These are phyloP conservation scores for Lactarius evosmus DNA, from an alignment of 768 basidiomycete genomes.

Conservation along the genomic window DNA sequence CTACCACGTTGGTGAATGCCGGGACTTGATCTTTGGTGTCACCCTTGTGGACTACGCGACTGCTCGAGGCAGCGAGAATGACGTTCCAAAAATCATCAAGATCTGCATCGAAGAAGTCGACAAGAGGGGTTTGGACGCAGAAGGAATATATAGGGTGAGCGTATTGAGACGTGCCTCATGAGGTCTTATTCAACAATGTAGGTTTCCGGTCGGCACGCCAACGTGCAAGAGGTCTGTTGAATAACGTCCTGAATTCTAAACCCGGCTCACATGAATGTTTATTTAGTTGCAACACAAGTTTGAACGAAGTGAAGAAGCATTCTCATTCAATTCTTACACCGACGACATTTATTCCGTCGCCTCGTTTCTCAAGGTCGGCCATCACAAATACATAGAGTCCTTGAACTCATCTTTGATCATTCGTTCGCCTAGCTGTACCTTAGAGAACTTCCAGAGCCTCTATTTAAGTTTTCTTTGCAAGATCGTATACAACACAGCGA, in stretches of 20 bases:
- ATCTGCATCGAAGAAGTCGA: conserved; percentile 85
- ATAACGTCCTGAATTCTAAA: background rate
- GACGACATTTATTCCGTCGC: conserved; percentile 85
- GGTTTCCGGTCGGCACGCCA: conserved; percentile 83
- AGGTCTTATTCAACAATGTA: conserved; percentile 32
- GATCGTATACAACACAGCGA: conserved; percentile 83
- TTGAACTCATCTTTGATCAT: background rate
- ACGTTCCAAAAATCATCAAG: conserved; percentile 74
- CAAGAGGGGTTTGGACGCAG: conserved; percentile 67
- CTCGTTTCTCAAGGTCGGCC: conserved; percentile 75
- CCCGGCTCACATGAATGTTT: conserved; percentile 12
- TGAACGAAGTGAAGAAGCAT: conserved; percentile 75
- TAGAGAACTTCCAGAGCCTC: conserved; percentile 84
- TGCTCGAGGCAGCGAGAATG: conserved; percentile 66
- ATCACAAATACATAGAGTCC: background rate
- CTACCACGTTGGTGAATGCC: conserved; percentile 78
- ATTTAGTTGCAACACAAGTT: conserved; percentile 78
- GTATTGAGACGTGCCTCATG: background rate
- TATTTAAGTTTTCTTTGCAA: conserved; percentile 76
- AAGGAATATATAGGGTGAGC: conserved; percentile 77
- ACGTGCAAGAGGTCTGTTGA: conserved; percentile 70
- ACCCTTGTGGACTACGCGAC: conserved; percentile 87
- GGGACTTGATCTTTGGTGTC: conserved; percentile 87
- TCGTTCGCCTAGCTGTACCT: conserved; percentile 57
- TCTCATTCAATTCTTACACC: conserved; percentile 62